Base-by-base conservation (phyloP, 106 monocot species). In the Dendrobium officinale region DNA sequence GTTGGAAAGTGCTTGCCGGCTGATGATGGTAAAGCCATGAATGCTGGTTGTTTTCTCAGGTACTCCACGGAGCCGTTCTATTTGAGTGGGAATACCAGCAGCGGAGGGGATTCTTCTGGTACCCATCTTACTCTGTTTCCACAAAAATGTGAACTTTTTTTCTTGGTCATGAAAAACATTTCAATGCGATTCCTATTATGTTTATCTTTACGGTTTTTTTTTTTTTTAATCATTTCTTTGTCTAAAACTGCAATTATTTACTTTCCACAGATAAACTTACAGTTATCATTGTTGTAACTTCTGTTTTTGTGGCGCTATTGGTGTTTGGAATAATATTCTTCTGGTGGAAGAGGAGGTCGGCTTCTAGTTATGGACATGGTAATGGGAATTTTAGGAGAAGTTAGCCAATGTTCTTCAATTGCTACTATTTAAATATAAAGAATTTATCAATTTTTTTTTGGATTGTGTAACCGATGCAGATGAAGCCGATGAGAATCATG, bases 41-140 rank as follows among this genome's bases (percentile, higher is more conserved):
- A 89, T 67, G 89, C 91, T 9, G 91, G 91, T 4, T 91, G 91
- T 78, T 85, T 81, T 80, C 54, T 91, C 49, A 86, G 92, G 89
- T 92, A 89, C 86, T 92, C 92, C 3, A 87, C 84, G 79, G 64
- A 78, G 15, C 78, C 77, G 1, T 92, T 92, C 79, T 92, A 89
- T 70, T 78, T 84, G 81, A 9, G 47, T 2, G 49, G 24, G 5
- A 3, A 70, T 10, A 15, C 79, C 3, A 22, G 27, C 13, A 43
- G 70, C 13, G 55, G 55, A 22, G 43, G 51, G 16, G 22, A 22
- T 79, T 79, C 79, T 67, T 73, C 72, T 72, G 72, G 20, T 68
- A 22, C 20, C 4, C 20, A 79, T 78, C n/a, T 42, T 17, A 9
- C 64, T 66, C 26, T 66, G 10, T 66, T 37, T 37, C 3, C 37